These are phyloP conservation scores for Asterella californica DNA, from an alignment of 225 moss, liverwort and hornwort genomes.

Conservation along the genomic window DNA sequence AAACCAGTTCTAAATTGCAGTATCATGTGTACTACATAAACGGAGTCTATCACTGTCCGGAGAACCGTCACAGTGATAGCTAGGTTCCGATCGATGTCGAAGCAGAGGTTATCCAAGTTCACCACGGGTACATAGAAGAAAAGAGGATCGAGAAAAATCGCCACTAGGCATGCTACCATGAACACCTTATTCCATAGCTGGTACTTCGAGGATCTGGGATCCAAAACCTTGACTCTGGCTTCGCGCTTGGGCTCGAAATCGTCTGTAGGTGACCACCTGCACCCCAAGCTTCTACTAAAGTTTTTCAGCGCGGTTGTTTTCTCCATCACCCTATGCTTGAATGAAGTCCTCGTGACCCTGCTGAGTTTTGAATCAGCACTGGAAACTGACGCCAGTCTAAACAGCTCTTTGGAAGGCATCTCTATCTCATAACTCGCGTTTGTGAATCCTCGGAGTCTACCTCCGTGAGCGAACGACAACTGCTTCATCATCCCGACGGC, in stretches of 20 bases:
- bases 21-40: constrained; percentile 57
- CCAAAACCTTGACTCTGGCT: constrained; percentile 13
- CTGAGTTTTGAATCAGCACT: background rate
- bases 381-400: background rate
- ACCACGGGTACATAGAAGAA: constrained; percentile 59
- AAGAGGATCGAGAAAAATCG: constrained; percentile 63
- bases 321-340: background rate
- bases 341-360: background rate
- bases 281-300: background rate
- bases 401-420: background rate
- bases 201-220: constrained; percentile 37
- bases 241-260: background rate
- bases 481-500: background rate
- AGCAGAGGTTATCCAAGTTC: constrained; percentile 24
- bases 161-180: constrained; percentile 53
- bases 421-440: background rate
- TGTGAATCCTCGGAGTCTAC: background rate
- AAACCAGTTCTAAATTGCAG: constrained; percentile 59
- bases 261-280: background rate
- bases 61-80: constrained; percentile 53
- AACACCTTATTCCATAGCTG: constrained; percentile 62
- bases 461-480: background rate
- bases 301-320: background rate
- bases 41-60: constrained; percentile 55
- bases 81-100: constrained; percentile 27